Conservation (phyloP, 805 yeast species). For the Kuraishia floccosa region DNA sequence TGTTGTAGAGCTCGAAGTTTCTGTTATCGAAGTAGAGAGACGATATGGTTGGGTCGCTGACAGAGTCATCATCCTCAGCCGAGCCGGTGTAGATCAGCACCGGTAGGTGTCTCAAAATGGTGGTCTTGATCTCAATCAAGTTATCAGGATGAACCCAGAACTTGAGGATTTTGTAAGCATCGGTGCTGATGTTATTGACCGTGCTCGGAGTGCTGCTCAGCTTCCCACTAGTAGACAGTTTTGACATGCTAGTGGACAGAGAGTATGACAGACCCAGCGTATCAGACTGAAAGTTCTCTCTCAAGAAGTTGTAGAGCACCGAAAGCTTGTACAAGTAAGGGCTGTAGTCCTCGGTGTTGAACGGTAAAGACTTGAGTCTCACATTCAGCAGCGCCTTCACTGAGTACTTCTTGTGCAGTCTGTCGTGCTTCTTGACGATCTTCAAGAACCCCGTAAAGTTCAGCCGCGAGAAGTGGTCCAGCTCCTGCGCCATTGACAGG, state of each 20-base stretch:
- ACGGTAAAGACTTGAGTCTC: constrained; percentile 76
- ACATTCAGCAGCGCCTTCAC: constrained; percentile 86
- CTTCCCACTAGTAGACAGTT: constrained; percentile 28
- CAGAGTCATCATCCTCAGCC: constrained; percentile 33
- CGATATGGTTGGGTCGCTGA: constrained; percentile 73
- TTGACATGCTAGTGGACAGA: constrained; percentile 33
- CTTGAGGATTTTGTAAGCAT: constrained; percentile 52
- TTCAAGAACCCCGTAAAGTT: constrained; percentile 93
- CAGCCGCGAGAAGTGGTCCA: constrained; percentile 82
- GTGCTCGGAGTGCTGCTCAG: constrained; percentile 20
- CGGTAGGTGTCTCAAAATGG: constrained; percentile 86
- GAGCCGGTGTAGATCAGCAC: constrained; percentile 64
- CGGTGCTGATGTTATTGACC: constrained; percentile 9
- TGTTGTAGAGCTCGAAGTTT: constrained; percentile 75
- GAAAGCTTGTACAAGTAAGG: constrained; percentile 82
- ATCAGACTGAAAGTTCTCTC: constrained; percentile 49
- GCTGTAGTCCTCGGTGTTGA: constrained; percentile 90
- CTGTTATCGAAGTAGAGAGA: constrained; percentile 82
- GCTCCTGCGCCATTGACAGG: constrained; percentile 65
- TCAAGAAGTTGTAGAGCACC: constrained; percentile 65
- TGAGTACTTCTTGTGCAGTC: constrained; percentile 78
- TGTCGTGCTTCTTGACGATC: constrained; percentile 92
- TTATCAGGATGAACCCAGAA: constrained; percentile 98
- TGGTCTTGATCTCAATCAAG: constrained; percentile 95
- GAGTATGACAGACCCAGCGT: constrained; percentile 17